Evolutionary conservation across 2,329 filamentous ascomycete species (phyloP), one percentile per base, ranked within the genome.

Genomic region (Penicillium vulpinum): DNA sequence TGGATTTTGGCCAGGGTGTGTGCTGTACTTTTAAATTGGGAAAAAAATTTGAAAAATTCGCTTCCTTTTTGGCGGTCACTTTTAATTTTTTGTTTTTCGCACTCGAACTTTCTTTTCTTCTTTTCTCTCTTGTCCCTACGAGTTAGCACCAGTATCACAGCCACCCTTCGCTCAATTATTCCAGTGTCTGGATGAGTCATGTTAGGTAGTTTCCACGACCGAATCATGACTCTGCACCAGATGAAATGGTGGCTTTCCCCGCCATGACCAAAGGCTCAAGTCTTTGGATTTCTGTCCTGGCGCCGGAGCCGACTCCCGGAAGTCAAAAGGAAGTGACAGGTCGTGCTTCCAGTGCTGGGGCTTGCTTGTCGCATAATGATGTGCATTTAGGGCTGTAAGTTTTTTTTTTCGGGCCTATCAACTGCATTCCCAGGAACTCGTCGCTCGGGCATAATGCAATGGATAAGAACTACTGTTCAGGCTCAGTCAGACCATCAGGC

Each of bases 251-350:
- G 49, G 49, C 48, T 36, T 56, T 52, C 53, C 35, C 40, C 35
- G 54, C 45, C 38, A 35, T 54, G 31, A 45, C 39, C 40, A 36
- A 46, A n/a, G n/a, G 50, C 28, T 50, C 33, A 28, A 26, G 35
- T 24, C n/a, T 50, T 54, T 9, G 24, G n/a, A 35, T 35, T 52
- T 50, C 45, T 44, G 45, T 16, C 52, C 38, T 51, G 45, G 22
- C 52, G 28, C 21, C 26, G 50, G 54, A 48, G 29, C 29, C 24
- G 16, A n/a, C 16, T 48, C 36, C 50, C 54, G 50, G 36, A 57
- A 57, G 54, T 57, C 54, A 57, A 54, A 33, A 16, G 2, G 36
- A 54, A 57, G 44, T 57, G 54, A 57, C 50, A 54, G 50, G 50
- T 54, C 50, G 33, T 46, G 54, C 33, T 31, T 18, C 11, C 29